Base-by-base conservation (phyloP, 2,329 filamentous ascomycete species). In the Plectosphaerella sp. region DNA sequence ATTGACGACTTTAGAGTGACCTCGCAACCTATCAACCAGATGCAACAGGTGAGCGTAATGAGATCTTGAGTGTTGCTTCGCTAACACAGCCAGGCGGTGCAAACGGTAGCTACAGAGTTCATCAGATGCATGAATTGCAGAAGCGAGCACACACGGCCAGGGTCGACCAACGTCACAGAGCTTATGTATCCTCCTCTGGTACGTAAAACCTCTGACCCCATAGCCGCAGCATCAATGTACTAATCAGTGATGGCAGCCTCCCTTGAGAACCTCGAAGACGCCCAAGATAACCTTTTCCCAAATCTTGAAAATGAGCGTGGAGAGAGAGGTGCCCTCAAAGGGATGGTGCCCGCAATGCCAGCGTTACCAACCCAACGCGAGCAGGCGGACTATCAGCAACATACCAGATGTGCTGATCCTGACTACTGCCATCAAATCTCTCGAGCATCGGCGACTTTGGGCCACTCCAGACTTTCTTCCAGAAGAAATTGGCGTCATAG, bases 331-430 rank as follows among this genome's bases (percentile, higher is more conserved):
- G 11, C 90, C 89, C 46, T 91, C 89, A 45, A 85, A 93, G 61
- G 94, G 94, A 7, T 99, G 92, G 92, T 99, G 94, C 66, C 87
- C 87, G 58, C 84, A 87, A 63, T 99, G 95, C 66, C 88, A 91
- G 59, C 83, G 91, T 22, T 97, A 99, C 66, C 91, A 96, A 67
- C 88, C 88, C 50, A 83, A 97, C 49, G 83, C 87, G 11, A 95
- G 91, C 18, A 82, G 89, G 54, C 96, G 95, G 64, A 89, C 87
- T 0, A 88, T 97, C 4, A 87, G 90, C 59, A 85, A 80, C 41
- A 81, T 96, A 54, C 93, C 94, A 1, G 80, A 84, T 33, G 89
- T 97, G n/a, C 69, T 99, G 56, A 88, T 95, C 74, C 79, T 99
- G 24, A 97, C 97, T 64, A 89, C 91, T 1, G 83, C 89, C 11